Conservation (phyloP, 2,329 filamentous ascomycete genomes). For the Botrytis paeoniae region DNA sequence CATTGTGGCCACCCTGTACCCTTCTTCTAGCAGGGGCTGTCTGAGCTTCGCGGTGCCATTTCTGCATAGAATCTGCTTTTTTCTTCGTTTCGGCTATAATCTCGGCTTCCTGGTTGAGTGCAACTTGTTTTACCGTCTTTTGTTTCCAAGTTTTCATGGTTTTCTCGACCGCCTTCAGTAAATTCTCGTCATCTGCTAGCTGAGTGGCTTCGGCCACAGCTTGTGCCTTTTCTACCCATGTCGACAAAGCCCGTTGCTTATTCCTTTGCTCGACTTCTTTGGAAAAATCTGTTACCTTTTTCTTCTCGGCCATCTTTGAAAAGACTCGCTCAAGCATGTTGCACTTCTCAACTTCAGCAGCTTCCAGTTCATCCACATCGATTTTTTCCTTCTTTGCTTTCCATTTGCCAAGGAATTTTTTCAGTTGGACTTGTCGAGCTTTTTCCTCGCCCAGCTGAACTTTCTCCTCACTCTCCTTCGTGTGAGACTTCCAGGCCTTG, state of each 20-base stretch:
- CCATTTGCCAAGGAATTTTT: constrained; percentile 54
- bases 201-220: constrained; percentile 25
- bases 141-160: constrained; percentile 30
- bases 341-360: constrained; percentile 35
- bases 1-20: constrained; percentile 45
- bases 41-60: constrained; percentile 32
- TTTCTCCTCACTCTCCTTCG: constrained; percentile 44
- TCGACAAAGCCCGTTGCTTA: constrained; percentile 27
- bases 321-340: constrained; percentile 34
- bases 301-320: constrained; percentile 41
- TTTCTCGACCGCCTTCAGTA: constrained; percentile 25
- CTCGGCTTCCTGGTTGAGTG: constrained; percentile 24
- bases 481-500: constrained; percentile 65
- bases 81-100: constrained; percentile 19
- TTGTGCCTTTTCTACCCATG: constrained; percentile 29
- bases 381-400: constrained; percentile 30
- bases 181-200: constrained; percentile 28
- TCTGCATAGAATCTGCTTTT: constrained; percentile 25
- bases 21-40: constrained; percentile 35
- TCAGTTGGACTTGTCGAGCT: constrained; percentile 49
- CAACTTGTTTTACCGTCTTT: constrained; percentile 21
- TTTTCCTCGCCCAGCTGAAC: constrained; percentile 42
- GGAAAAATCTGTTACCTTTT: constrained; percentile 27
- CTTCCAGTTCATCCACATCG: constrained; percentile 30
- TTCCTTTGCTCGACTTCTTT: constrained; percentile 24